Percentiles rank a stretch among this genome's conserved stretches.
Conservation (phyloP, 352 stramenopile species). For the Globisporangium solare region DNA sequence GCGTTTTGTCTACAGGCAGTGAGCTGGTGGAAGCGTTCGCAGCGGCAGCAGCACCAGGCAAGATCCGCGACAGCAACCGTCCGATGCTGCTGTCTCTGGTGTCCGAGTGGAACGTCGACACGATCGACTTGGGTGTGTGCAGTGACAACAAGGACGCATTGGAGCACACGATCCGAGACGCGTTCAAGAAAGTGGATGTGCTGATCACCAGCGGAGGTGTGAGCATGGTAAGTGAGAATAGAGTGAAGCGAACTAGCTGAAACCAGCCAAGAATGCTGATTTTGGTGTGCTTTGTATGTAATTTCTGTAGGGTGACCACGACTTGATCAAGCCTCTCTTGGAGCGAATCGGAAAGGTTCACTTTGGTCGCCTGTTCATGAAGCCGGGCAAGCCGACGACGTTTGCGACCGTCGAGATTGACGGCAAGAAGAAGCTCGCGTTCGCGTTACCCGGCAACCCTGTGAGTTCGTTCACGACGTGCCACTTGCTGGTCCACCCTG, state of each 20-base stretch:
- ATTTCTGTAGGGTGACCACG: slow-evolving; percentile 70
- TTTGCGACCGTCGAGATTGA: slow-evolving; percentile 87
- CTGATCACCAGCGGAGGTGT: slow-evolving; percentile 95
- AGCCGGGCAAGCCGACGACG: slow-evolving; percentile 97
- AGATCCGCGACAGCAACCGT: slow-evolving; percentile 95
- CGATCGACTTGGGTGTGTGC: slow-evolving; percentile 70
- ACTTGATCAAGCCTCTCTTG: slow-evolving; percentile 91
- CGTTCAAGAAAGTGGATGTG: slow-evolving; percentile 76
- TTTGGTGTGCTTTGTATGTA: neutral
- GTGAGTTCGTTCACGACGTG: slow-evolving; percentile 94
- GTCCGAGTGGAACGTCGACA: slow-evolving; percentile 35
- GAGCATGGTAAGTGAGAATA: slow-evolving; percentile 64
- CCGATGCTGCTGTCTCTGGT: slow-evolving; percentile 87
- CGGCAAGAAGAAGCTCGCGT: slow-evolving; percentile 77
- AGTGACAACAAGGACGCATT: slow-evolving; percentile 58
- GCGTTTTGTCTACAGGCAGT: slow-evolving; percentile 94
- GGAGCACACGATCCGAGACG: slow-evolving; percentile 37
- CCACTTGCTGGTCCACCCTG: slow-evolving; percentile 91
- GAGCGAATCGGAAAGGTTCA: slow-evolving; percentile 86
- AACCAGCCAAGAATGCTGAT: neutral
- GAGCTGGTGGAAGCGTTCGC: slow-evolving; percentile 85
- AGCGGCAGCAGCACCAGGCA: slow-evolving; percentile 31
- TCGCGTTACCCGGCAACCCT: slow-evolving; percentile 96
- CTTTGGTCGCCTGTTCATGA: slow-evolving; percentile 96
- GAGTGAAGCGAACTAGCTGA: too few relatives aligned